Base-by-base conservation (phyloP, 768 basidiomycete genomes). In the Phanerodontia chrysosporium region DNA sequence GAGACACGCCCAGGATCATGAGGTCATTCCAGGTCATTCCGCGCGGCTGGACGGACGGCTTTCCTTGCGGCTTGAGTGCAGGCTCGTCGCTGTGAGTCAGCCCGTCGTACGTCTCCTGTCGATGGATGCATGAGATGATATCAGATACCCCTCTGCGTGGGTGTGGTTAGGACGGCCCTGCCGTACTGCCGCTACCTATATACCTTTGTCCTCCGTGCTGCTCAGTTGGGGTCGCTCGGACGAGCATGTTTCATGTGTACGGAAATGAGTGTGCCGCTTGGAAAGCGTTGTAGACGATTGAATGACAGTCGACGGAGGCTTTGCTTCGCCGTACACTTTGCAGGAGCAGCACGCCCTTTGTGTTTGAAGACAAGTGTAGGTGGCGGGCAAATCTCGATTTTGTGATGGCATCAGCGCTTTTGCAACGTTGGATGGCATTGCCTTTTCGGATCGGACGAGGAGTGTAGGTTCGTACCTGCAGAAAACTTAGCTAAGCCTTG, bases 401-500 rank as follows among this genome's bases (percentile, higher is more conserved):
- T 18, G n/a, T n/a, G 18, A 42, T 18, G 10, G 39, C 39, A 18
- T 18, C 16, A 4, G 39, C 39, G 39, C 39, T 42, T 35, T 6
- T 13, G 32, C 32, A 35, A 7, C 13, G 39, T 18, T 8, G 46
- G 6, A 12, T n/a, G 21, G 27, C 5, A 25, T 53, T 42, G 32
- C 52, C 52, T 53, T 39, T 35, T 53, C 21, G 13, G 35, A 42
- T 18, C n/a, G n/a, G 39, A 42, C 32, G 32, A 18, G 8, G 39
- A 36, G 30, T 21, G 52, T 53, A 53, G 12, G 52, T 53, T 53
- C 36, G 35, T 36, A 16, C 30, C 39, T 24, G 10, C 21, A 42
- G 35, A 53, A 53, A 53, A 53, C 6, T 53, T 53, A 53, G 52
- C 52, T 53, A 53, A 53, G 52, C 52, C 27, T 18, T 25, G 6